phyloP scores from a whole-genome alignment of 2,329 filamentous ascomycete genomes.

The Aspergillus piperis region DNA sequence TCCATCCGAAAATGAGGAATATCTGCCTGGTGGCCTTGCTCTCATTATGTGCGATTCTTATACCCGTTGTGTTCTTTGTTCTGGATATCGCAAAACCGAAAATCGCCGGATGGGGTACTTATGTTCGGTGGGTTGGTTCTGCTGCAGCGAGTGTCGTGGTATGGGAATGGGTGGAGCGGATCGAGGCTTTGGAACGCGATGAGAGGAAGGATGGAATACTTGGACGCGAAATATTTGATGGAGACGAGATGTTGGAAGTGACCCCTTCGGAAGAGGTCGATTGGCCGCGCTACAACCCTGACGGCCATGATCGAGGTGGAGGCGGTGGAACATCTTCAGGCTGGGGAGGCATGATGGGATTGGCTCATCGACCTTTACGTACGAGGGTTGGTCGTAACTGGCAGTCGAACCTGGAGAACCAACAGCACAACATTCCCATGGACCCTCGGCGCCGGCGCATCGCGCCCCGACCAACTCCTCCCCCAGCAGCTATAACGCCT shows the following conservation, averaged over 20 bases:
- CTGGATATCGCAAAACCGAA: constrained; percentile 83
- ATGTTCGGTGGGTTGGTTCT: constrained; percentile 93
- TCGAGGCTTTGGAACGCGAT: constrained; percentile 87
- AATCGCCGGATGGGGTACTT: constrained; percentile 90
- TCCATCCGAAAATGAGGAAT: constrained; percentile 86
- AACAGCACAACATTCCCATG: constrained; percentile 16
- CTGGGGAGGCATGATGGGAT: constrained; percentile 42
- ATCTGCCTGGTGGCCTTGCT: constrained; percentile 78
- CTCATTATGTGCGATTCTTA: constrained; percentile 77
- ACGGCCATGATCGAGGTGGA: constrained; percentile 44
- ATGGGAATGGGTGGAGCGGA: constrained; percentile 97
- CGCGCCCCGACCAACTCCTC: constrained; percentile 40
- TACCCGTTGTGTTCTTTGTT: constrained; percentile 91
- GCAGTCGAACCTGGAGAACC: constrained; percentile 15
- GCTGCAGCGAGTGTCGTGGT: constrained; percentile 94
- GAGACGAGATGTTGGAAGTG: constrained; percentile 84
- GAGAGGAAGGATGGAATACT: constrained; percentile 93
- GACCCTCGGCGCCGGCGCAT: constrained; percentile 21
- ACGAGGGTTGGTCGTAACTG: constrained; percentile 33
- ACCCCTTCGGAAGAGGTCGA: constrained; percentile 60
- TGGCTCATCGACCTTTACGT: constrained; percentile 40
- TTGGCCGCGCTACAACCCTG: constrained; percentile 41
- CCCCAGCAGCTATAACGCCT: constrained; percentile 55
- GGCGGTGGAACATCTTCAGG: constrained; percentile 38
- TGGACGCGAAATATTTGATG: constrained; percentile 87